phyloP scores from a whole-genome alignment of 1,284 basidiomycete genomes.

The Cutaneotrichosporon sp. region DNA sequence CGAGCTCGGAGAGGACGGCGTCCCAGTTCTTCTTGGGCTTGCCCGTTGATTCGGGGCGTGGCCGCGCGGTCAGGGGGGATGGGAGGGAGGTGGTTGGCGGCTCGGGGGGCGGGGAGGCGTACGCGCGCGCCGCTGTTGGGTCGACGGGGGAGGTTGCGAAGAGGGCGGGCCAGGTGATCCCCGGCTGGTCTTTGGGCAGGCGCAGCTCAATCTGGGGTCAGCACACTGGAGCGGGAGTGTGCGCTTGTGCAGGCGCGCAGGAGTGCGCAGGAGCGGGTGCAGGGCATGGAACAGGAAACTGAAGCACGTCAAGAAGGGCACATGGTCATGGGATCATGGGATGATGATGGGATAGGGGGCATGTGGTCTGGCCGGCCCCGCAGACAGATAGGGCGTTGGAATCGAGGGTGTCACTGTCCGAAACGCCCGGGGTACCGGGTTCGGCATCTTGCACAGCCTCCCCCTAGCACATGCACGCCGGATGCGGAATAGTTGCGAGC shows the following conservation, averaged over 20 bases:
- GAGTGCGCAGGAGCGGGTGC: not conserved
- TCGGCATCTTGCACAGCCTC: not conserved
- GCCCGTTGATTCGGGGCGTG: not conserved
- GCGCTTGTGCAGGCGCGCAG: no score
- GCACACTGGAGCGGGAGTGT: no score
- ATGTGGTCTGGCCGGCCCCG: not conserved
- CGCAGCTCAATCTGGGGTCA: conserved; percentile 47
- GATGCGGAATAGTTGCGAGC: not conserved
- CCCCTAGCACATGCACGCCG: not conserved
- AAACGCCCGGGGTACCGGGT: conserved; percentile 5
- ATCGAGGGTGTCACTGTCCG: not conserved
- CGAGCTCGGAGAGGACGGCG: conserved; percentile 41
- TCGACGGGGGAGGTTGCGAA: conserved; percentile 10
- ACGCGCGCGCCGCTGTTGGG: conserved; percentile 6
- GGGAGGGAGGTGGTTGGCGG: not conserved
- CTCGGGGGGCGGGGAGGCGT: not conserved
- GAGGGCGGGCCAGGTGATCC: conserved; percentile 60
- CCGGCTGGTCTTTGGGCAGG: conserved; percentile 40
- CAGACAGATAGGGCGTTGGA: not conserved
- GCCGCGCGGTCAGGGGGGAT: conserved; percentile 1
- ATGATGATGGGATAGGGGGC: not conserved
- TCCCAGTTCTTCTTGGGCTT: conserved; percentile 48
- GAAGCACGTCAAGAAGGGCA: not conserved
- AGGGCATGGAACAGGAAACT: not conserved
- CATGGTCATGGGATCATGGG: not conserved